phyloP scores from a whole-genome alignment of 768 basidiomycete genomes.

The Tricholoma bakamatsutake region DNA sequence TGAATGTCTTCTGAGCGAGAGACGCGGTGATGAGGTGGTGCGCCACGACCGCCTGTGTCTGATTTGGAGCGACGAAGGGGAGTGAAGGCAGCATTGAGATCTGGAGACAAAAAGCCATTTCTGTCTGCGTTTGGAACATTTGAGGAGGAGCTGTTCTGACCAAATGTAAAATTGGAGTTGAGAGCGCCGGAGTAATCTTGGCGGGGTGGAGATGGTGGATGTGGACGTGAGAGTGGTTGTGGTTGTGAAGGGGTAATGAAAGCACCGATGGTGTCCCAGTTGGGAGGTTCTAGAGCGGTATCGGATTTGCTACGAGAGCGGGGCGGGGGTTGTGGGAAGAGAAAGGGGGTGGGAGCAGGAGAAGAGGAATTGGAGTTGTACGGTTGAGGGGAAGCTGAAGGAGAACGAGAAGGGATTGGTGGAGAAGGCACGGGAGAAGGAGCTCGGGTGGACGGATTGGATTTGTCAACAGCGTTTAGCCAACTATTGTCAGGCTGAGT shows the following conservation, averaged over 20 bases:
- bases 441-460: slow-evolving; percentile 16
- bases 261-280: slow-evolving; percentile 38
- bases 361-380: not conserved
- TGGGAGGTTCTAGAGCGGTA: slow-evolving; percentile 46
- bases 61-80: slow-evolving; percentile 24
- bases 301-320: slow-evolving; percentile 59
- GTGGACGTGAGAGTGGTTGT: slow-evolving; percentile 17
- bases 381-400: slow-evolving; percentile 17
- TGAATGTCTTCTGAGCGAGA: slow-evolving; percentile 45
- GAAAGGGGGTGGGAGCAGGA: slow-evolving; percentile 15
- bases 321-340: slow-evolving; percentile 28
- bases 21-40: slow-evolving; percentile 18
- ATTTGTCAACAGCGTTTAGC: slow-evolving; percentile 9
- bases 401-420: slow-evolving; percentile 25
- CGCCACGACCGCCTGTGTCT: slow-evolving; percentile 14
- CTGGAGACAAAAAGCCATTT: slow-evolving; percentile 22
- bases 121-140: slow-evolving; percentile 3
- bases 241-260: slow-evolving; percentile 21
- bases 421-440: slow-evolving; percentile 14
- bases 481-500: slow-evolving; percentile 18
- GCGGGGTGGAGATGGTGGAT: not conserved
- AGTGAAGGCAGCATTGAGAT: slow-evolving; percentile 12
- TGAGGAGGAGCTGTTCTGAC: slow-evolving; percentile 5
- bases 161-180: slow-evolving; percentile 29
- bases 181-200: not conserved